A percentile compares a stretch with the other conserved stretches of the same genome.
These are phyloP conservation scores for Lachnum nothofagi DNA, from an alignment of 2,329 filamentous ascomycete species.

Conservation along the genomic window DNA sequence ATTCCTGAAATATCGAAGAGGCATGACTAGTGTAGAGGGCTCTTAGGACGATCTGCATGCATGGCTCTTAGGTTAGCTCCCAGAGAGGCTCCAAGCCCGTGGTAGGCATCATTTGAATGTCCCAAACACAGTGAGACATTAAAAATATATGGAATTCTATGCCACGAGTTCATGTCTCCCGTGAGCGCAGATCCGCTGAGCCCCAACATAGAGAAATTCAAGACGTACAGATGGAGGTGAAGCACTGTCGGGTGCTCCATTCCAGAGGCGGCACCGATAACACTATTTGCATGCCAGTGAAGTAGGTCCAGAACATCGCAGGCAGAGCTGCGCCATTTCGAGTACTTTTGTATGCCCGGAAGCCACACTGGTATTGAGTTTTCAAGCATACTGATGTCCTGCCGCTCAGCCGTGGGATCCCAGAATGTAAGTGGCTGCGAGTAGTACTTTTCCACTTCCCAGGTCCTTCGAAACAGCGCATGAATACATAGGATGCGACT, in stretches of 20 bases:
- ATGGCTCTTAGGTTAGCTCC: too few relatives aligned
- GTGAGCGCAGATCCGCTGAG: too few relatives aligned
- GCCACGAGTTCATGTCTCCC: too few relatives aligned
- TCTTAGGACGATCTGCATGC: too few relatives aligned
- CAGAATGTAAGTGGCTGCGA: slow-evolving; percentile 42
- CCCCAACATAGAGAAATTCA: too few relatives aligned
- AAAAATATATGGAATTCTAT: too few relatives aligned
- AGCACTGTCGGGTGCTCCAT: slow-evolving; percentile 41
- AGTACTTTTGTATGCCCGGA: slow-evolving; percentile 42
- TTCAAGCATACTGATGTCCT: slow-evolving; percentile 31
- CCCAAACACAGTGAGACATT: too few relatives aligned
- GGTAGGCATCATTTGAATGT: too few relatives aligned
- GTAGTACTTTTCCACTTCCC: slow-evolving; percentile 44
- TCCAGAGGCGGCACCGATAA: slow-evolving; percentile 36
- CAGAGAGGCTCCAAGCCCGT: too few relatives aligned
- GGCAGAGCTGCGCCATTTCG: slow-evolving; percentile 41
- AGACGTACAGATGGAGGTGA: slow-evolving; percentile 39
- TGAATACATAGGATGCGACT: slow-evolving; percentile 45
- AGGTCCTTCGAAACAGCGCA: slow-evolving; percentile 45
- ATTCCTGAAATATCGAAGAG: too few relatives aligned
- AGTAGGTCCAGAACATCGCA: slow-evolving; percentile 41
- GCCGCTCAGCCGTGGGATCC: slow-evolving; percentile 40
- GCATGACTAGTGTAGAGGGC: too few relatives aligned
- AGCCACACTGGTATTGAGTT: slow-evolving; percentile 40
- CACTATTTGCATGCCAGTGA: slow-evolving; percentile 40